Conservation (phyloP, 2,329 filamentous ascomycete genomes). For the Ophiostoma novo-ulmi region DNA sequence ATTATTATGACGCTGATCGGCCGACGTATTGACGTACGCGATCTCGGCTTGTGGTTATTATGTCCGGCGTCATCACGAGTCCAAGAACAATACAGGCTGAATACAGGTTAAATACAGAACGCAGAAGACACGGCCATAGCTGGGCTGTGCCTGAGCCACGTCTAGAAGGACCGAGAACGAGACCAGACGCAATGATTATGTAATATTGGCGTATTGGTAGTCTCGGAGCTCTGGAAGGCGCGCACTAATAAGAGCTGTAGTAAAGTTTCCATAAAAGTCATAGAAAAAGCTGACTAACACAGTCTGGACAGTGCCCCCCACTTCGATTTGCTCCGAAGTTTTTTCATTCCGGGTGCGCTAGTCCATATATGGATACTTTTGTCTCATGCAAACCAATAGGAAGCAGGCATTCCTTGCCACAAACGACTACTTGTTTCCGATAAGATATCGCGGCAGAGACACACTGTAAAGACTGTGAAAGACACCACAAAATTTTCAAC, state of each 20-base stretch:
- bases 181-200: background rate
- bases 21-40: background rate
- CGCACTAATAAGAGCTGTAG: too few species aligned
- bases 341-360: conserved; percentile 3
- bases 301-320: background rate
- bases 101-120: background rate
- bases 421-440: background rate
- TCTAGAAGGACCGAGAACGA: conserved; percentile 7
- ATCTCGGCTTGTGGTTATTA: background rate
- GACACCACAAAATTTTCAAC: conserved; percentile 4
- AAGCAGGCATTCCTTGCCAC: conserved; percentile 6
- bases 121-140: background rate
- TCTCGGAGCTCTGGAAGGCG: background rate
- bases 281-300: background rate
- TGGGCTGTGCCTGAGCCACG: background rate
- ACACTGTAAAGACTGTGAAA: background rate
- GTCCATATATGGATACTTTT: background rate
- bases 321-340: conserved; percentile 7
- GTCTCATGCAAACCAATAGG: background rate
- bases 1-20: background rate
- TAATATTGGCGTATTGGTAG: background rate
- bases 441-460: background rate
- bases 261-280: background rate
- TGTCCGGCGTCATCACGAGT: background rate
- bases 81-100: background rate